phyloP scores from a whole-genome alignment of 192 early-diverging fungal genomes.

The Backusella sp. region DNA sequence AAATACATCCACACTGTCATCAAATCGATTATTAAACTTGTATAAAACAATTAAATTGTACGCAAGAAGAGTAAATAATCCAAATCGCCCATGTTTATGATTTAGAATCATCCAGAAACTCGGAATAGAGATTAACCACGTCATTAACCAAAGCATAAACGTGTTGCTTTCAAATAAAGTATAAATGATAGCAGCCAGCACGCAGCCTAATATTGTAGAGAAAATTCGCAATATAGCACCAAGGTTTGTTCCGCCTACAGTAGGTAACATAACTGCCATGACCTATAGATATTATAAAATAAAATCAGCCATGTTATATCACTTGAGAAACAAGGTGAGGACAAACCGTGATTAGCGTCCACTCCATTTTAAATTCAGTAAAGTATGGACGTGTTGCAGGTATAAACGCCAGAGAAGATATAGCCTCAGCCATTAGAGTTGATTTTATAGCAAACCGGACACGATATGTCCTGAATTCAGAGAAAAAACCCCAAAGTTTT shows the following conservation, averaged over 20 bases:
- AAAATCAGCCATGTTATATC: not conserved
- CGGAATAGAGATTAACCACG: conserved; percentile 60
- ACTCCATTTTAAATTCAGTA: conserved; percentile 64
- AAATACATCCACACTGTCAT: conserved; percentile 46
- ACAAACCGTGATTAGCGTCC: conserved; percentile 67
- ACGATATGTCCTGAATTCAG: conserved; percentile 59
- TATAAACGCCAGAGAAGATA: conserved; percentile 63
- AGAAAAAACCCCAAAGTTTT: conserved; percentile 57
- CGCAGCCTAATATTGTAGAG: conserved; percentile 65
- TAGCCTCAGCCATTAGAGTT: conserved; percentile 55
- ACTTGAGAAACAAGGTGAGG: not conserved
- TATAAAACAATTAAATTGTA: conserved; percentile 75
- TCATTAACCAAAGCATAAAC: conserved; percentile 37
- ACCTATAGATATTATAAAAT: conserved; percentile 5
- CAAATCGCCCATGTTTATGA: conserved; percentile 63
- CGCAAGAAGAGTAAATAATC: conserved; percentile 69
- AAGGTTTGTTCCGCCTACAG: conserved; percentile 74
- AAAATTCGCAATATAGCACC: conserved; percentile 64
- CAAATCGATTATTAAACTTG: conserved; percentile 65
- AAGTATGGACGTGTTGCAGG: conserved; percentile 49
- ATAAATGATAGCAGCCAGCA: conserved; percentile 55
- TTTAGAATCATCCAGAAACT: conserved; percentile 64
- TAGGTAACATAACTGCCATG: conserved; percentile 79
- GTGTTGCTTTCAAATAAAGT: conserved; percentile 43
- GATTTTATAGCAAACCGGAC: conserved; percentile 72